Evolutionary conservation across 345 rosid genomes (phyloP), one percentile per base, ranked within the genome.

Genomic region (Balakata baccata): DNA sequence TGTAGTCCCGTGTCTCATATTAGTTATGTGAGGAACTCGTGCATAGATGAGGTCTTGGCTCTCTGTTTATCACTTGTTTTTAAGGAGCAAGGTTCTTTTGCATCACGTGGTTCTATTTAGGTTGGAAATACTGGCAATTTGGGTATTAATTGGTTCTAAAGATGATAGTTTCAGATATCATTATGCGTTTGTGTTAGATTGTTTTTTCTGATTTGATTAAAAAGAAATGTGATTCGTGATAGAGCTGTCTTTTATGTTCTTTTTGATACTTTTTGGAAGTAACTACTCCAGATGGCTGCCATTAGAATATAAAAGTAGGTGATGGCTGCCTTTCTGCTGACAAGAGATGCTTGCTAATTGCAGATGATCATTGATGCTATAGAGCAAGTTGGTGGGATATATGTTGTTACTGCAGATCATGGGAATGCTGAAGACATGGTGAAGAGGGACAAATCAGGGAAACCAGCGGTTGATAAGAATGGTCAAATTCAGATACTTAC

Each of bases 391-490:
- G 93, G 94, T 49, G 98, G 99, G 39, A 92, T 95, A 51, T 95
- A 86, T 73, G 90, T 95, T 20, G 86, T 95, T 49, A 95, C 99
- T 68, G 99, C 98, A 23, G 99, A 95, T 87, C 99, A 95, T 58
- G 98, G 98, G 54, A 95, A 95, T 72, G 97, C 98, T 4, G 98
- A 95, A 85, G 99, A 92, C 83, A 95, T 95, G 97, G 99, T 88
- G 11, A 92, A 95, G 87, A 89, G 97, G 71, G 86, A 87, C 77
- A 94, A 94, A 70, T 72, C 91, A 25, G 98, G 97, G 3, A 79
- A 88, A 80, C 98, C 98, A 39, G 60, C 57, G 41, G 39, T 80
- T 37, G 97, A 84, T 76, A 91, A 91, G 83, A 80, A 69, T 71
- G 98, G 99, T 64, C 82, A 85, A 10, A 77, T 95, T 78, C 99